Base-by-base conservation (phyloP, 1,139 yeast species). In the Pichia sp. region DNA sequence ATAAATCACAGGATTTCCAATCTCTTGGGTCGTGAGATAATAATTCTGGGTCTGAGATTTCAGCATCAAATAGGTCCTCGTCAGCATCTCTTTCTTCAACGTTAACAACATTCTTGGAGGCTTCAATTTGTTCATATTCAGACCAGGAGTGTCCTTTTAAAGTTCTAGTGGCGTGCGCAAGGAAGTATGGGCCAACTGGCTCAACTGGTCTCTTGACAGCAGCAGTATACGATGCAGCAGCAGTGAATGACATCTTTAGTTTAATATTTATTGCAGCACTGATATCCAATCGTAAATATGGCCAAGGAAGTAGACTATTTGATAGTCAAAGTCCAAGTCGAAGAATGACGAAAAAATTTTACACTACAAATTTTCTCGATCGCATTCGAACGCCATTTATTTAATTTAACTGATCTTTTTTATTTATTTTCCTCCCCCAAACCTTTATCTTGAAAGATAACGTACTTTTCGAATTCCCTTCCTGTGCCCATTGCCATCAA, bases 141-240 rank as follows among this genome's bases (percentile, higher is more conserved):
- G 97, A 90, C 97, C 97, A 93, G 57, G 98, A 90, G 76, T 96
- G 97, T 72, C 97, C 97, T 75, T 97, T 85, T 65, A 92, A 79
- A 59, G 95, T 84, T 79, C 99, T 87, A 64, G 96, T 85, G 58
- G 99, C 99, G 69, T 95, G 99, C 56, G 97, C 97, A 68, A 95
- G 79, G 76, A 90, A 93, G 70, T 82, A 87, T 62, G 95, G 95
- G 54, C 99, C 99, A 63, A 92, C 97, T 42, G 99, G 98, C 75
- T 93, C 99, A 62, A 92, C 79, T 59, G 93, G 86, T 72, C 97
- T 92, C 70, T 89, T 88, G 53, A 80, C 80, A 54, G 96, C 84
- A 34, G 85, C 79, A 40, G 54, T 54, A 32, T 80, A 81, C 58
- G 77, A 75, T 59, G 80, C 73, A 49, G 70, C 73, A 51, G 80